These are phyloP conservation scores for Penicillium verrucosum DNA, from an alignment of 2,329 filamentous ascomycete species.

Conservation along the genomic window DNA sequence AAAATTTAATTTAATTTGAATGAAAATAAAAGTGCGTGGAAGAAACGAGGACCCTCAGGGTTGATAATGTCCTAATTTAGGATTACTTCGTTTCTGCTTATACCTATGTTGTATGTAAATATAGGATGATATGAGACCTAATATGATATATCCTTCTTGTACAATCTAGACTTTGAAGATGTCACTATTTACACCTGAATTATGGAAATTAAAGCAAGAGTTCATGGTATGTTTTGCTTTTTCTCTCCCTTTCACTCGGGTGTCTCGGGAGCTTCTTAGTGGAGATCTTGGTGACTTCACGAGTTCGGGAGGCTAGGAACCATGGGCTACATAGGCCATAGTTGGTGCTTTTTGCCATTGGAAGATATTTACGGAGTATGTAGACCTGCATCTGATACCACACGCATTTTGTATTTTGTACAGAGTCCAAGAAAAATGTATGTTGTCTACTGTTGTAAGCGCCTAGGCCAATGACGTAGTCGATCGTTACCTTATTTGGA, in stretches of 20 bases:
- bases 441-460: neutral
- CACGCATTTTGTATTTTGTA: neutral
- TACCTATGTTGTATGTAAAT: neutral
- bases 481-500: constrained; percentile 19
- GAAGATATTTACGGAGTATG: neutral
- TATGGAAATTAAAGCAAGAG: neutral
- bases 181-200: neutral
- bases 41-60: neutral
- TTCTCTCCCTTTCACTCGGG: constrained; percentile 7
- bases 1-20: neutral
- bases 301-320: neutral
- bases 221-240: neutral
- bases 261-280: constrained; percentile 14
- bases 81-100: neutral
- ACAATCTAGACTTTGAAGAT: neutral
- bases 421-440: too few species aligned
- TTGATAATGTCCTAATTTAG: neutral
- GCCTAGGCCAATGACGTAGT: constrained; percentile 18
- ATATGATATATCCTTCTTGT: too few species aligned
- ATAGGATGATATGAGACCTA: neutral
- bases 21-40: constrained; percentile 1
- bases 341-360: neutral
- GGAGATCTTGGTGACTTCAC: constrained; percentile 1
- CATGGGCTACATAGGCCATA: neutral
- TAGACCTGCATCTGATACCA: neutral